Conservation (phyloP, 306 rosid species). For the Ziziphus jujuba region DNA sequence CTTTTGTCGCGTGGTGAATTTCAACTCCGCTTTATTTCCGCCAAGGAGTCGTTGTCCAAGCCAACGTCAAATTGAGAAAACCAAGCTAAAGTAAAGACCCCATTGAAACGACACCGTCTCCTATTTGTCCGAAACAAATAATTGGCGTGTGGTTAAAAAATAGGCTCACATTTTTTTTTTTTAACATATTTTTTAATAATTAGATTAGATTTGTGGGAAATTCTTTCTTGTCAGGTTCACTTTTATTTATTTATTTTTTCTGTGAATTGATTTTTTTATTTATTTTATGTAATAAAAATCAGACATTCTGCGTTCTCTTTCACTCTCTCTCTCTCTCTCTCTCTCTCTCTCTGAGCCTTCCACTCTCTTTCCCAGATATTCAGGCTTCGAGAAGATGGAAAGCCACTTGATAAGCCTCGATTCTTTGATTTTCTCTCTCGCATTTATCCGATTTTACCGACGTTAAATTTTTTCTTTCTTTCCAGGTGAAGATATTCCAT, state of each 20-base stretch:
- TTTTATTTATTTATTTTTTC: no score
- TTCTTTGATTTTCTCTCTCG: conserved; percentile 15
- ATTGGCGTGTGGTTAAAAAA: conserved; percentile 5
- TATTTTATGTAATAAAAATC: not conserved
- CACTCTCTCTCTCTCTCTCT: conserved; percentile 24
- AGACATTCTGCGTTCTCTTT: conserved; percentile 26
- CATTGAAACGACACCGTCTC: conserved; percentile 39
- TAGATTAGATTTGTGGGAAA: not conserved
- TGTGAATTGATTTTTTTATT: no score
- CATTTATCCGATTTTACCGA: conserved; percentile 36
- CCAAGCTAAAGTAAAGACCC: not conserved
- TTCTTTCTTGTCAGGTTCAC: conserved; percentile 26
- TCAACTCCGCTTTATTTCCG: not conserved
- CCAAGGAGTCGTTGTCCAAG: conserved; percentile 10
- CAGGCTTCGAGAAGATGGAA: conserved; percentile 2
- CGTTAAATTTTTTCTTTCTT: conserved; percentile 1
- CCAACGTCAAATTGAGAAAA: conserved; percentile 22
- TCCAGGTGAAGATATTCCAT: conserved; percentile 17
- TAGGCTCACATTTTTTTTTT: not conserved
- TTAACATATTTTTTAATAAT: not conserved
- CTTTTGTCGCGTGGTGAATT: not conserved
- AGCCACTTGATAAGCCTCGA: conserved; percentile 4
- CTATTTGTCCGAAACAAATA: not conserved
- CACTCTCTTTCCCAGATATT: not conserved
- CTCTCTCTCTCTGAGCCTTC: not conserved